phyloP scores from a whole-genome alignment of 2,329 filamentous ascomycete genomes.

The Metarhizium anisopliae region DNA sequence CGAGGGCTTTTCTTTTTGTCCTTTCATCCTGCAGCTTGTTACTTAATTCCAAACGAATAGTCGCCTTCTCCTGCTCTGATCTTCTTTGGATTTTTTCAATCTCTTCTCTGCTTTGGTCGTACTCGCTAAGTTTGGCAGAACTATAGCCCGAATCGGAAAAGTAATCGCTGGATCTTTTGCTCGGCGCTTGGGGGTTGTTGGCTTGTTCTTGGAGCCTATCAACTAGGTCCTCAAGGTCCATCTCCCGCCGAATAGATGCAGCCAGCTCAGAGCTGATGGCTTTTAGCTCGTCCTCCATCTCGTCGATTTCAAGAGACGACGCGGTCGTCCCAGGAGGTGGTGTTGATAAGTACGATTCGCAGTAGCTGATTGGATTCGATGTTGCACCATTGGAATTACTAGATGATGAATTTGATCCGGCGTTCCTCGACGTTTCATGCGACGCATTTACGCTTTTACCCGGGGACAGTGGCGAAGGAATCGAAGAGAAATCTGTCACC shows the following conservation, averaged over 20 bases:
- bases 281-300: constrained; percentile 89
- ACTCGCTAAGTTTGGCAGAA: constrained; percentile 67
- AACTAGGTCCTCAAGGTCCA: constrained; percentile 91
- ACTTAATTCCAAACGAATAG: constrained; percentile 74
- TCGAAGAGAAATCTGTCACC: constrained; percentile 42
- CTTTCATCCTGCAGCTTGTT: constrained; percentile 84
- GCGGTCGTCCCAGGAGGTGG: constrained; percentile 30
- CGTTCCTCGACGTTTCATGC: constrained; percentile 10
- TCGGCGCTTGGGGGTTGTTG: constrained; percentile 45
- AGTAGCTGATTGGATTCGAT: constrained; percentile 37
- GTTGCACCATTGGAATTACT: constrained; percentile 30
- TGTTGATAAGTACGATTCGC: constrained; percentile 43
- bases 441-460: constrained; percentile 27
- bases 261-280: constrained; percentile 91
- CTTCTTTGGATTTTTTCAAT: constrained; percentile 74
- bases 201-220: constrained; percentile 78
- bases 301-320: constrained; percentile 55
- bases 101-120: constrained; percentile 56
- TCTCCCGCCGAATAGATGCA: constrained; percentile 84
- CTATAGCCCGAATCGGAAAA: constrained; percentile 94
- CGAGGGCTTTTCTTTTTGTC: constrained; percentile 62
- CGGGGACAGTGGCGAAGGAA: constrained; percentile 43
- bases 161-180: constrained; percentile 86
- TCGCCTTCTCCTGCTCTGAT: constrained; percentile 85
- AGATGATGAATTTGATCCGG: constrained; percentile 2